These are phyloP conservation scores for Skeletonema costatum DNA, from an alignment of 108 stramenopile genomes.

Conservation along the genomic window DNA sequence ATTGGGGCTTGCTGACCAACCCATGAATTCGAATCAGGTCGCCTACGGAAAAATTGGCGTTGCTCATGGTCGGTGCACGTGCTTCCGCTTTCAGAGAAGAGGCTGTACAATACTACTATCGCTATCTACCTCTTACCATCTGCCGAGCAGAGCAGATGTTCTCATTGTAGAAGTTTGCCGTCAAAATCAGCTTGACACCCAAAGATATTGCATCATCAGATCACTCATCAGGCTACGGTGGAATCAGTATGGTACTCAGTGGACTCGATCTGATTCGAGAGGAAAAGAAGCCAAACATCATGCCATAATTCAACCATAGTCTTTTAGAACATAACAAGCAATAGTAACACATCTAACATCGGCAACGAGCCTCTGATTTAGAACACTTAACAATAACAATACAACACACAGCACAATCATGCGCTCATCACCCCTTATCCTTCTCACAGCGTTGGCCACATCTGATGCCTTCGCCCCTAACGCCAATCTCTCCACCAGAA, in stretches of 20 bases:
- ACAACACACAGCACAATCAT: slow-evolving; percentile 11
- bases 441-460: slow-evolving; percentile 29
- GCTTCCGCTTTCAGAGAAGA: too few relatives aligned
- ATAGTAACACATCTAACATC: background rate
- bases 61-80: too few relatives aligned
- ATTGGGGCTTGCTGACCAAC: background rate
- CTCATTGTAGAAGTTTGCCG: background rate
- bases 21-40: slow-evolving; percentile 1
- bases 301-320: background rate
- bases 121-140: too few relatives aligned
- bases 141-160: too few relatives aligned
- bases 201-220: too few relatives aligned
- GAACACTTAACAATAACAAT: background rate
- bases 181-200: background rate
- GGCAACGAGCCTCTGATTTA: background rate
- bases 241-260: background rate
- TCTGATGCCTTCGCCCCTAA: slow-evolving; percentile 38
- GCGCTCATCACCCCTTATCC: slow-evolving; percentile 18
- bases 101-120: too few relatives aligned
- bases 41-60: background rate
- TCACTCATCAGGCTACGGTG: too few relatives aligned
- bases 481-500: slow-evolving; percentile 1
- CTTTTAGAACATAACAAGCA: background rate
- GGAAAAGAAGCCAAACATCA: too few relatives aligned
- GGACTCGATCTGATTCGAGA: background rate